Base-by-base conservation (phyloP, 2,329 filamentous ascomycete genomes). In the Xylariaceae sp. region DNA sequence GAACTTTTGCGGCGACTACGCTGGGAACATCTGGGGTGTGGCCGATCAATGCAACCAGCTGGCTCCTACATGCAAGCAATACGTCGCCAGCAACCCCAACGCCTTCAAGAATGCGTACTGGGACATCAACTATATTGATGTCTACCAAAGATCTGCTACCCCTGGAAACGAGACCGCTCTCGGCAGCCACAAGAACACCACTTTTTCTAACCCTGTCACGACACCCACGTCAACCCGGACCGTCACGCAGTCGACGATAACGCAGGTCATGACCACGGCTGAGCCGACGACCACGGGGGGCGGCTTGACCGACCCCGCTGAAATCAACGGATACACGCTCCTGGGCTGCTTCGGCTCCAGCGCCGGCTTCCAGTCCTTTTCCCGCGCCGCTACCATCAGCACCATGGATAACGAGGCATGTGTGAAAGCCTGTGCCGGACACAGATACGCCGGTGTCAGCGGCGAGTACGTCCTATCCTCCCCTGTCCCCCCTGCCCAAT, bases 1-100 rank as follows among this genome's bases (percentile, higher is more conserved):
- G 65, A 67, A 83, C 32, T 86, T 92, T 54, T 92, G 86, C 51
- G 85, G 85, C 17, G 75, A 80, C 48, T 89, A 82, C 68, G 83
- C 81, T 1, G 77, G 57, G 26, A 55, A 54, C 5, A 50, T 59
- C 12, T 72, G 68, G 68, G 55, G 52, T 13, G 45, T 45, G 4
- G 45, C 52, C 10, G 59, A 63, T 12, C 51, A 58, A 11, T 70
- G 65, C 42, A 49, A 49, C 35, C 36, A 46, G 8, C 52, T 59
- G n/a, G 65, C 65, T 1, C 46, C 60, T 5, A 67, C 65, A 3
- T 72, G 68, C 40, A 42, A 53, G 15, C 60, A 68, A 33, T 71
- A 60, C 42, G 68, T 72, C 9, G 65, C 60, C 12, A 52, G 49
- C 1, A 65, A 66, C 35, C 68, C 68, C 0, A 36, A 43, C 5